These are phyloP conservation scores for Exophiala bonariae DNA, from an alignment of 2,329 filamentous ascomycete species.

Conservation along the genomic window DNA sequence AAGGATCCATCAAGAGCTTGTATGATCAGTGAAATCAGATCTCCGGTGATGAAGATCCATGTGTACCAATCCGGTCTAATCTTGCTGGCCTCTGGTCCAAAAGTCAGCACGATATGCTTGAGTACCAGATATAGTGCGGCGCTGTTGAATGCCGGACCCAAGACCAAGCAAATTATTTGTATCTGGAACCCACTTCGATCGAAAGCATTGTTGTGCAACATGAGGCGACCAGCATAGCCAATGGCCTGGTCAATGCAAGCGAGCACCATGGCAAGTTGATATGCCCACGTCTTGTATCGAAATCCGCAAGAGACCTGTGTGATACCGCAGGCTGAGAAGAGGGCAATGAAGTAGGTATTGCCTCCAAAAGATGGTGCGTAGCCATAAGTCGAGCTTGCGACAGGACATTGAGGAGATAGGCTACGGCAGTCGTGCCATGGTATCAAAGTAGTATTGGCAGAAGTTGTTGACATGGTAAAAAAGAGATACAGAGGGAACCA, in stretches of 20 bases:
- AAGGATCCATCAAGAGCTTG: constrained; percentile 60
- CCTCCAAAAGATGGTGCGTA: constrained; percentile 54
- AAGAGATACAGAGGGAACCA: no score
- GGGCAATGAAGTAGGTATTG: constrained; percentile 53
- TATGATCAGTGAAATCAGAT: constrained; percentile 57
- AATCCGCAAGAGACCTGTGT: constrained; percentile 53
- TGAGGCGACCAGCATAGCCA: constrained; percentile 57
- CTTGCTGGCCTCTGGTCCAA: constrained; percentile 51
- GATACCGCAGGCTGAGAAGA: constrained; percentile 52
- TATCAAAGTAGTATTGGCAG: constrained; percentile 10
- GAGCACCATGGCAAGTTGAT: constrained; percentile 54
- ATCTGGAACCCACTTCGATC: constrained; percentile 51
- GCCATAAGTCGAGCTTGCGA: constrained; percentile 51
- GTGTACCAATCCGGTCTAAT: constrained; percentile 54
- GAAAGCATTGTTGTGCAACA: constrained; percentile 56
- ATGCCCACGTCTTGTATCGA: constrained; percentile 52
- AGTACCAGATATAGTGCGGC: constrained; percentile 59
- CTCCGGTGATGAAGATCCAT: constrained; percentile 61
- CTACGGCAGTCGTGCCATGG: constrained; percentile 30
- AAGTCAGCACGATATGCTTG: constrained; percentile 57
- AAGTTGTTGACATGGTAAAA: constrained; percentile 1
- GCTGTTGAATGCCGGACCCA: constrained; percentile 57
- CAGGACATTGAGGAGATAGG: constrained; percentile 36
- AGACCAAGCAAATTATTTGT: constrained; percentile 57
- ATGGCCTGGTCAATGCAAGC: constrained; percentile 54